A percentile compares a stretch with the other conserved stretches of the same genome.
phyloP scores from a whole-genome alignment of 23 red algal genomes.

The Gracilaria gracilis region DNA sequence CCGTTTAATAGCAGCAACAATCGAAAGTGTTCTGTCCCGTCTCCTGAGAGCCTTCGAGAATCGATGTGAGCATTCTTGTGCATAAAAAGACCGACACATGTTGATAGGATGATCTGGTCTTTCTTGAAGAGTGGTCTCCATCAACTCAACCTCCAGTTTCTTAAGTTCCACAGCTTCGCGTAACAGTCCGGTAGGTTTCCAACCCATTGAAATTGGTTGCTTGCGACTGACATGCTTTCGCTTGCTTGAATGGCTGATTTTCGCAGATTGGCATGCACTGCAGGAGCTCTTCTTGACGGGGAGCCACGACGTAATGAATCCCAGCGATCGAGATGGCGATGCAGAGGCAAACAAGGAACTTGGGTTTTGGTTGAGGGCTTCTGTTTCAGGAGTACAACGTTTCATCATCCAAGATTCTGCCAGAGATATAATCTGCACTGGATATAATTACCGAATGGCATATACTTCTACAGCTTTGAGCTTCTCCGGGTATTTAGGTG shows the following conservation, averaged over 20 bases:
- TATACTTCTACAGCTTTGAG: not conserved
- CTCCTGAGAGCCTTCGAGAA: slow-evolving; percentile 64
- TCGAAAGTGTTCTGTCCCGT: slow-evolving; percentile 60
- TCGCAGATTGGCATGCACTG: not conserved
- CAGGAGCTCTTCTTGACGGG: not conserved
- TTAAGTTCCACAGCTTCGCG: slow-evolving; percentile 70
- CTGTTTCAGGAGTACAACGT: too few species aligned
- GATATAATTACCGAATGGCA: not conserved
- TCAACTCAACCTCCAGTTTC: slow-evolving; percentile 60
- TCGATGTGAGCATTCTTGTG: slow-evolving; percentile 33
- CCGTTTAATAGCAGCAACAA: slow-evolving; percentile 79
- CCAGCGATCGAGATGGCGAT: not conserved
- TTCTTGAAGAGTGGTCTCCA: slow-evolving; percentile 67
- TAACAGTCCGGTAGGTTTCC: slow-evolving; percentile 70
- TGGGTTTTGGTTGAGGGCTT: not conserved
- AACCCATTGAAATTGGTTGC: slow-evolving; percentile 26
- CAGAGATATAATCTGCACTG: not conserved
- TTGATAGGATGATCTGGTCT: slow-evolving; percentile 87
- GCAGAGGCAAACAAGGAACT: not conserved
- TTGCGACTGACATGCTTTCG: not conserved
- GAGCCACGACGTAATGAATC: not conserved
- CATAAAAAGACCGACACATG: slow-evolving; percentile 74
- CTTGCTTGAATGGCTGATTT: not conserved
- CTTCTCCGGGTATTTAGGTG: too few species aligned
- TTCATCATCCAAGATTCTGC: too few species aligned